Conservation (phyloP, 1,139 yeast species). For the Waltiozyma sp. region DNA sequence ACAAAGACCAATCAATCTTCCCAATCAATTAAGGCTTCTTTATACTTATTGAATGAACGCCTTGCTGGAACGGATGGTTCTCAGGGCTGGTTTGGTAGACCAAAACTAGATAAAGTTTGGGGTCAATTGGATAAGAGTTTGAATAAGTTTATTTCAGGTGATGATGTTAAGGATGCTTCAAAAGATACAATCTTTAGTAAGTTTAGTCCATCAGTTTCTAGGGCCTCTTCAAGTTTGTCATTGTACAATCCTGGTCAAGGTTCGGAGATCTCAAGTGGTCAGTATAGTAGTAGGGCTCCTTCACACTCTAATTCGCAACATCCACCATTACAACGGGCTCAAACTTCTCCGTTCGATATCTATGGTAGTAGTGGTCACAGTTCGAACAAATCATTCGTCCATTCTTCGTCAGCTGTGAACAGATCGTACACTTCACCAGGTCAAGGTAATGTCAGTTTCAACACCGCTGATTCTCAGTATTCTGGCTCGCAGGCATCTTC, state of each 20-base stretch:
- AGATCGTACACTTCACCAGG: not conserved
- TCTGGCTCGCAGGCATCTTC: not conserved
- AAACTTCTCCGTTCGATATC: not conserved
- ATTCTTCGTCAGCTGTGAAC: not conserved
- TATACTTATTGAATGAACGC: slow-evolving; percentile 33
- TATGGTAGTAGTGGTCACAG: not conserved
- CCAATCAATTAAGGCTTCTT: slow-evolving; percentile 19
- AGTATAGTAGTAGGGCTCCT: not conserved
- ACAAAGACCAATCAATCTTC: slow-evolving; percentile 35
- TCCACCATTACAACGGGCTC: not conserved
- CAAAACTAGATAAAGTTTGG: slow-evolving; percentile 79
- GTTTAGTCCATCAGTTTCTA: slow-evolving; percentile 54
- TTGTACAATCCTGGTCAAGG: slow-evolving; percentile 14
- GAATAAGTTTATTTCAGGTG: slow-evolving; percentile 86
- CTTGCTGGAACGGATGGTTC: slow-evolving; percentile 31
- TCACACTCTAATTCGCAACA: not conserved
- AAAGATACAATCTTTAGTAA: slow-evolving; percentile 46
- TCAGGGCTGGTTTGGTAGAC: slow-evolving; percentile 48
- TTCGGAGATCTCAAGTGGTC: not conserved
- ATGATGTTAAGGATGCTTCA: slow-evolving; percentile 41
- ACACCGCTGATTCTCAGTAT: not conserved
- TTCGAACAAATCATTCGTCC: not conserved
- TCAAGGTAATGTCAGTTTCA: not conserved
- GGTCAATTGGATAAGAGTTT: slow-evolving; percentile 74
- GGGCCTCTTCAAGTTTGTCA: slow-evolving; percentile 36